Base-by-base conservation (phyloP, 1,284 basidiomycete species). In the Rhodotorula glutinis region DNA sequence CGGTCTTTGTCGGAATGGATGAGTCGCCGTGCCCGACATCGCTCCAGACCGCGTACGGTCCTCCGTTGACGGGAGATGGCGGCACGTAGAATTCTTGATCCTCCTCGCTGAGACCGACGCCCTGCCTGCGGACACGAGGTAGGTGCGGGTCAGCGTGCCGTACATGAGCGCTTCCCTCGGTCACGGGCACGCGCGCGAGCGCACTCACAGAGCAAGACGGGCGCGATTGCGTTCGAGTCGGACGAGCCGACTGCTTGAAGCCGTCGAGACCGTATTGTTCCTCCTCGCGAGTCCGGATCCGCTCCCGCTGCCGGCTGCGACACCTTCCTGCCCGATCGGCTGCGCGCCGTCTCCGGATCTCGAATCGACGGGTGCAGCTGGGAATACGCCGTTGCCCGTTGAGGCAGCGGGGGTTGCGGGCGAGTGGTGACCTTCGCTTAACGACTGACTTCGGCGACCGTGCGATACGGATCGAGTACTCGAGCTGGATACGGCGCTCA, bases 31-130 rank as follows among this genome's bases (percentile, higher is more conserved):
- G 70, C 4, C 67, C 67, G 25, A 61, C 27, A 41, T 72, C 70
- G 47, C 57, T 63, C 67, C 67, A 72, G 1, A 62, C 53, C 13
- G 64, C 56, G 41, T 61, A 62, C 1, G 60, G 57, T 4, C 60
- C 63, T 4, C 58, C 49, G 23, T 56, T 57, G 9, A 62, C 61
- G 7, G 71, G 71, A 10, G 63, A 66, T 0, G 69, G 63, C 17
- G 69, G 71, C n/a, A 71, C 64, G 54, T 73, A 73, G 38, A 69
- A 73, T 10, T 71, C 57, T 29, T 71, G 69, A 29, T 73, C 71
- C 38, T 68, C 65, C 53, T 69, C 69, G 23, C 62, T 64, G 5
- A 70, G 46, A n/a, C 69, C 69, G 53, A 62, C 69, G 23, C 69
- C 69, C 65, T 70, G 69, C 11, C 69, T 70, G 57, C 13, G n/a